Evolutionary conservation across 1,284 basidiomycete genomes (phyloP).

Genomic region (Moesziomyces parantarcticus): DNA sequence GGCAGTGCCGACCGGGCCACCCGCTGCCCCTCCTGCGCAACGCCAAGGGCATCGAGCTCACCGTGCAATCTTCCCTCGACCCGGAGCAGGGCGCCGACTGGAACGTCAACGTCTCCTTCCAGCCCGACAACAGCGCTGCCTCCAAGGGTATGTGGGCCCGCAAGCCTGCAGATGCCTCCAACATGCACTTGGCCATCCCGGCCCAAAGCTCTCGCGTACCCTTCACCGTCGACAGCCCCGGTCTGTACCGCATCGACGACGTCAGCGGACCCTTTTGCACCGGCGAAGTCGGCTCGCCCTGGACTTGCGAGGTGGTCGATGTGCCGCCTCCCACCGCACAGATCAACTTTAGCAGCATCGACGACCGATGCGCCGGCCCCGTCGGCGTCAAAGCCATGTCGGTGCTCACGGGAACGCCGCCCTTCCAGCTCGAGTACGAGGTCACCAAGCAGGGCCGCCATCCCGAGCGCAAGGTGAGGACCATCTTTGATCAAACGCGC

Average conservation of each 20-base stretch:
- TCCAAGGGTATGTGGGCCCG: constrained; percentile 41
- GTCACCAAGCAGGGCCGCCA: constrained; percentile 73
- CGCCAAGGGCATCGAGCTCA: constrained; percentile 29
- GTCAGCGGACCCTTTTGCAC: constrained; percentile 79
- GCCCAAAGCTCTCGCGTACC: constrained; percentile 12
- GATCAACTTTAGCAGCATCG: constrained; percentile 88
- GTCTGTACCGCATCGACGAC: constrained; percentile 82
- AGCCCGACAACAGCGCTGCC: constrained; percentile 44
- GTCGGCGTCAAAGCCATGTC: constrained; percentile 89
- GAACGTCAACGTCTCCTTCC: constrained; percentile 43
- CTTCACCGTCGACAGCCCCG: constrained; percentile 71
- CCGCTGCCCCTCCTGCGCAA: constrained; percentile 79
- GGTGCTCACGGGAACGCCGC: constrained; percentile 86
- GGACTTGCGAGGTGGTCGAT: constrained; percentile 61
- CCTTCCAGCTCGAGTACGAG: constrained; percentile 85
- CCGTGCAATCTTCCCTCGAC: constrained; percentile 20
- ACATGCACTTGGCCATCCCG: constrained; percentile 32
- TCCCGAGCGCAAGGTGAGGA: constrained; percentile 69
- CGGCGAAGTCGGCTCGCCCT: constrained; percentile 53
- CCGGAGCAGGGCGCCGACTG: constrained; percentile 29
- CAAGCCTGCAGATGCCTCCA: constrained; percentile 28
- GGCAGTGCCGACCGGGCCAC: constrained; percentile 76
- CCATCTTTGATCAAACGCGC: constrained; percentile 77
- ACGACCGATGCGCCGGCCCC: constrained; percentile 86
- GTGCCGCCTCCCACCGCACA: constrained; percentile 80